These are phyloP conservation scores for Jimgerdemannia flammicorona DNA, from an alignment of 192 early-diverging fungal genomes.

Conservation along the genomic window DNA sequence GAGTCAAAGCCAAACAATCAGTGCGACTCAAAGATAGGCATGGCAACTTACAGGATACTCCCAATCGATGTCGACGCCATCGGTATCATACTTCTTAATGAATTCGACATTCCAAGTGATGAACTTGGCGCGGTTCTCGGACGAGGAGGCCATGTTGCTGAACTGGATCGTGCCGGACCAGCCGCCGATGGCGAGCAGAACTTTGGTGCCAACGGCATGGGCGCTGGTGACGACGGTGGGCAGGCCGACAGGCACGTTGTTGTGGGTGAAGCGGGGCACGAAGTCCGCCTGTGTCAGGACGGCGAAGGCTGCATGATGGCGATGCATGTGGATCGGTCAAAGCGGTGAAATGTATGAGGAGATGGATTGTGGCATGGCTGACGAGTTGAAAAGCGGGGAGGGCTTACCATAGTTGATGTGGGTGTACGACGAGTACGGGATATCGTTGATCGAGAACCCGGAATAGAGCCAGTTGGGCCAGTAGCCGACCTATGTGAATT, in stretches of 20 bases:
- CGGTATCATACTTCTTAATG: conserved; percentile 49
- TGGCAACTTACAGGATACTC: conserved; percentile 45
- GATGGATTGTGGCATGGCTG: too few species aligned
- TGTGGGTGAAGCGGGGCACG: conserved; percentile 32
- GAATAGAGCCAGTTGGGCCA: conserved; percentile 39
- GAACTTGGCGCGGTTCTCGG: conserved; percentile 47
- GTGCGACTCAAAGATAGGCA: too few species aligned
- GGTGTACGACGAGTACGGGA: conserved; percentile 27
- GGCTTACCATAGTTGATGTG: conserved; percentile 39
- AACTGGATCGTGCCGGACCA: conserved; percentile 72
- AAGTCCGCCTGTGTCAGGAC: conserved; percentile 38
- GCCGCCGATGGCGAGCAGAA: conserved; percentile 64
- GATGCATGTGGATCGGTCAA: too few species aligned
- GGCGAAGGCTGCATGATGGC: conserved; percentile 34
- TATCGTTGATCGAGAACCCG: conserved; percentile 18
- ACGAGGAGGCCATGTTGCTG: conserved; percentile 48
- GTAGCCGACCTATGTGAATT: conserved; percentile 10
- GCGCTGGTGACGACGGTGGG: conserved; percentile 43
- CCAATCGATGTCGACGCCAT: conserved; percentile 66
- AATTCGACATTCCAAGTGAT: conserved; percentile 52
- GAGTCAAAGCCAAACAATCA: too few species aligned
- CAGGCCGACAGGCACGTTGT: conserved; percentile 19
- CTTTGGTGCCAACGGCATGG: conserved; percentile 41
- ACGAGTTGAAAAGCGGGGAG: background rate
- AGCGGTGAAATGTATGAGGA: background rate